These are phyloP conservation scores for Lodderomyces metapsilosis DNA, from an alignment of 1,139 yeast species.

Conservation along the genomic window DNA sequence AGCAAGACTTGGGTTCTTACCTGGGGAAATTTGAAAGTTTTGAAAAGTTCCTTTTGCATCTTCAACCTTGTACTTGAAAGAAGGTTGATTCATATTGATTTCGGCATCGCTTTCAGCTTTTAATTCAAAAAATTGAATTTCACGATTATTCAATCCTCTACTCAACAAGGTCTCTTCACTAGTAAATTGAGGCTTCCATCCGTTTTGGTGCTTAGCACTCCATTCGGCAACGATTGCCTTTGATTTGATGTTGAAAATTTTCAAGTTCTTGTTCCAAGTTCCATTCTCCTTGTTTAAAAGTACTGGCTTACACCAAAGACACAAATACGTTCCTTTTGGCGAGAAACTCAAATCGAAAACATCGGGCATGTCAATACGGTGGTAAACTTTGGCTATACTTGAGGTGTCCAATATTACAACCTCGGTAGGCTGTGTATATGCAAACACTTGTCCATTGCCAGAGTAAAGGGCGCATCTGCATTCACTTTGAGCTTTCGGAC, in stretches of 20 bases:
- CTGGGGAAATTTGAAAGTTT: conserved; percentile 71
- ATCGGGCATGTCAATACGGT: conserved; percentile 51
- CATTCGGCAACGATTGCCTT: conserved; percentile 60
- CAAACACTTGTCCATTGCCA: conserved; percentile 55
- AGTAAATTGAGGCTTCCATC: conserved; percentile 91
- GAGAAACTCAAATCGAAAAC: conserved; percentile 84
- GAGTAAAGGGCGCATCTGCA: conserved; percentile 51
- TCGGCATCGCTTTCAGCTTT: conserved; percentile 41
- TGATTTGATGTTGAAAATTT: conserved; percentile 59
- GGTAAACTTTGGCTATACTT: conserved; percentile 23
- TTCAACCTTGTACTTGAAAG: conserved; percentile 61
- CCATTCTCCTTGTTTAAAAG: conserved; percentile 58
- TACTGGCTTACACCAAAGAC: conserved; percentile 90
- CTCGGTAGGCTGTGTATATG: conserved; percentile 53
- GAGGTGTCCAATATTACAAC: conserved; percentile 63
- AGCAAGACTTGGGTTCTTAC: conserved; percentile 88
- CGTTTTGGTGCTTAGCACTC: conserved; percentile 79
- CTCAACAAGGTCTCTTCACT: conserved; percentile 73
- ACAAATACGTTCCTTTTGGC: conserved; percentile 79
- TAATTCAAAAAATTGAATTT: conserved; percentile 71
- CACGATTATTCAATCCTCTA: conserved; percentile 55
- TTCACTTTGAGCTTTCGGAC: conserved; percentile 38
- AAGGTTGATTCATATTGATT: conserved; percentile 47
- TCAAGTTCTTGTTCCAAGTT: conserved; percentile 73
- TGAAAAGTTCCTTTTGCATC: conserved; percentile 55